These are phyloP conservation scores for Metschnikowia lunata DNA, from an alignment of 805 yeast species.

Conservation along the genomic window DNA sequence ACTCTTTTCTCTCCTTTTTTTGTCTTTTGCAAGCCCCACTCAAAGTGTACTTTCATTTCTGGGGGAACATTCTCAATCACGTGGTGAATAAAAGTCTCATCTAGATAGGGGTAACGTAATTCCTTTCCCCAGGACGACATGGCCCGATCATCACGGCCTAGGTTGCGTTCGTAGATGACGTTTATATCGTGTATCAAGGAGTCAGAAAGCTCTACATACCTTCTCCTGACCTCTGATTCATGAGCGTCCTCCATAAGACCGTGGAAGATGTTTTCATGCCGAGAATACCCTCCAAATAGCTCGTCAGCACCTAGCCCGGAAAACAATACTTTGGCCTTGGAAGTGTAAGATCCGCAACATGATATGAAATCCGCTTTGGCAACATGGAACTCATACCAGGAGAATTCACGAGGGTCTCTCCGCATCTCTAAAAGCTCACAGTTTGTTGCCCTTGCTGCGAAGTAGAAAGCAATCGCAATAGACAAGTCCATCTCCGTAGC, in stretches of 20 bases:
- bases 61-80: constrained; percentile 49
- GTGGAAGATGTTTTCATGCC: constrained; percentile 59
- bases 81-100: constrained; percentile 51
- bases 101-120: constrained; percentile 81
- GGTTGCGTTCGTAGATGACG: constrained; percentile 71
- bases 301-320: constrained; percentile 98
- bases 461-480: constrained; percentile 91
- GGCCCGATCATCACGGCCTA: constrained; percentile 91
- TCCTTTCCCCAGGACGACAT: constrained; percentile 86
- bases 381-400: constrained; percentile 15
- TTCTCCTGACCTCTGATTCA: constrained; percentile 11
- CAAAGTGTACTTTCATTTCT: constrained; percentile 36
- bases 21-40: constrained; percentile 20
- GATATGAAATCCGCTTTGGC: not conserved
- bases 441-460: constrained; percentile 59
- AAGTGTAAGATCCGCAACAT: constrained; percentile 29
- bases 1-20: constrained; percentile 27
- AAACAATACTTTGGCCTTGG: constrained; percentile 64
- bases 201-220: constrained; percentile 41
- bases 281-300: constrained; percentile 89
- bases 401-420: not conserved
- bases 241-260: constrained; percentile 18
- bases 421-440: constrained; percentile 6
- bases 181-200: constrained; percentile 71
- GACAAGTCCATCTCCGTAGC: constrained; percentile 93